phyloP scores from a whole-genome alignment of 2,329 filamentous ascomycete species.

The Botrytis byssoidea region DNA sequence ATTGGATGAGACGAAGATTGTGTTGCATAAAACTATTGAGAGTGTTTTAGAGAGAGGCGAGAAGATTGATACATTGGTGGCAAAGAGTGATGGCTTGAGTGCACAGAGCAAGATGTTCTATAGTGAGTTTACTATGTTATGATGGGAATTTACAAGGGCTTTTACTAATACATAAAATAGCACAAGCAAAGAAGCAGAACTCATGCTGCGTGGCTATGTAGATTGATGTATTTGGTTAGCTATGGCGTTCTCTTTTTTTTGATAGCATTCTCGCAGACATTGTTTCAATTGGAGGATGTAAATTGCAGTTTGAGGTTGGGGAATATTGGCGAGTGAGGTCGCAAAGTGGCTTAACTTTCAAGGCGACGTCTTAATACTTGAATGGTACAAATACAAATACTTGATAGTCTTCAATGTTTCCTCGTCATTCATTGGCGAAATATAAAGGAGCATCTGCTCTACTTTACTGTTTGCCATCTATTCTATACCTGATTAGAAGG shows the following conservation, averaged over 20 bases:
- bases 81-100: slow-evolving; percentile 88
- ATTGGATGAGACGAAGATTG: slow-evolving; percentile 95
- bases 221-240: slow-evolving; percentile 25
- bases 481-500: not conserved
- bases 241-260: slow-evolving; percentile 25
- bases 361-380: slow-evolving; percentile 5
- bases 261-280: slow-evolving; percentile 21
- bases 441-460: slow-evolving; percentile 26
- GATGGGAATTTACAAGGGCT: not conserved
- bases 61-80: slow-evolving; percentile 92
- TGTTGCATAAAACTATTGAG: slow-evolving; percentile 95
- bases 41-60: slow-evolving; percentile 84
- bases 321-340: slow-evolving; percentile 5
- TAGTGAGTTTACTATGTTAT: slow-evolving; percentile 50
- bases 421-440: slow-evolving; percentile 8
- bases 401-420: slow-evolving; percentile 8
- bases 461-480: slow-evolving; percentile 19
- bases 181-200: slow-evolving; percentile 77
- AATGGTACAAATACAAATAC: not conserved
- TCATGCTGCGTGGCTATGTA: slow-evolving; percentile 73
- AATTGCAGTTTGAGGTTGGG: slow-evolving; percentile 14
- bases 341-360: not conserved
- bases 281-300: slow-evolving; percentile 6
- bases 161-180: slow-evolving; percentile 37
- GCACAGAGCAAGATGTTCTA: slow-evolving; percentile 98